Evolutionary conservation across 306 rosid species (phyloP).

Genomic region (Cicer pinnatifidum): DNA sequence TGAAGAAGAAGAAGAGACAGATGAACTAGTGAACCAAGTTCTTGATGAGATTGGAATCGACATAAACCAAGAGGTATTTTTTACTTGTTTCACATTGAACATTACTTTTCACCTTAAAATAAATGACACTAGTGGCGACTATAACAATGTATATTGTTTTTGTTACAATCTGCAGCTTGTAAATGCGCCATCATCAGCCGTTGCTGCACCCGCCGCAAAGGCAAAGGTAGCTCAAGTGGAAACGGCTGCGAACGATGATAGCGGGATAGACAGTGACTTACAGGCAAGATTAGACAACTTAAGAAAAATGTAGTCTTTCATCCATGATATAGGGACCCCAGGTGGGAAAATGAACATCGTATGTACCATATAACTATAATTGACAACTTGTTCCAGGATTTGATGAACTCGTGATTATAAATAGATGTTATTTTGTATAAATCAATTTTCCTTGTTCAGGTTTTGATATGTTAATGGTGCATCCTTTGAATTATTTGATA

Average conservation of each 20-base stretch:
- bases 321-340: constrained; percentile 36
- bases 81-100: constrained; percentile 6
- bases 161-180: constrained; percentile 67
- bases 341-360: constrained; percentile 43
- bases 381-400: constrained; percentile 43
- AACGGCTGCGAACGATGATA: constrained; percentile 64
- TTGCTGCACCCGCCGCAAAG: constrained; percentile 77
- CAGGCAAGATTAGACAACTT: constrained; percentile 94
- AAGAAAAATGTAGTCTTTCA: constrained; percentile 71
- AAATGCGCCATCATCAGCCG: constrained; percentile 81
- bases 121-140: constrained; percentile 3
- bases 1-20: constrained; percentile 98
- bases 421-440: constrained; percentile 27
- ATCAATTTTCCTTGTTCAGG: constrained; percentile 35
- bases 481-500: constrained; percentile 5
- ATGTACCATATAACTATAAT: constrained; percentile 49
- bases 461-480: constrained; percentile 26
- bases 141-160: constrained; percentile 37
- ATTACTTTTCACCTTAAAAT: constrained; percentile 29
- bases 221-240: constrained; percentile 83
- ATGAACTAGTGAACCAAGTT: constrained; percentile 90
- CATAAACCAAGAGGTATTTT: constrained; percentile 85
- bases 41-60: constrained; percentile 95
- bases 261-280: constrained; percentile 86
- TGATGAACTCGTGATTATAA: constrained; percentile 49